These are phyloP conservation scores for Ophioceras dolichostomum DNA, from an alignment of 2,329 filamentous ascomycete genomes.

Conservation along the genomic window DNA sequence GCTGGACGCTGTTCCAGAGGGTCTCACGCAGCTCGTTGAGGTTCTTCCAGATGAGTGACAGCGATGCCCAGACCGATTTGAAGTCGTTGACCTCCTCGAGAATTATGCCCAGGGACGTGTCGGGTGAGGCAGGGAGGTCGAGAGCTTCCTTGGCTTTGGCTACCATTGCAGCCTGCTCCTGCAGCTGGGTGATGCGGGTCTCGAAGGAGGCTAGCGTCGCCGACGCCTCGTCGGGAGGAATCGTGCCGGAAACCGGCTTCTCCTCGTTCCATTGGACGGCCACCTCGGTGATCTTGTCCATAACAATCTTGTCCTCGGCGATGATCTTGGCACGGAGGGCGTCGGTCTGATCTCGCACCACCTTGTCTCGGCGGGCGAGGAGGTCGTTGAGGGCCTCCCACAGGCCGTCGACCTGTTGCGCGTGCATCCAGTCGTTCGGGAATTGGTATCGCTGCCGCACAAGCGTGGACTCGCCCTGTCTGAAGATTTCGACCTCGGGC, in stretches of 20 bases:
- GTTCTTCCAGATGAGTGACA: constrained; percentile 94
- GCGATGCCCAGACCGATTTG: constrained; percentile 92
- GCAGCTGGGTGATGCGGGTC: constrained; percentile 68
- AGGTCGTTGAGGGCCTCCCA: constrained; percentile 93
- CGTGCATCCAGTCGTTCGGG: constrained; percentile 84
- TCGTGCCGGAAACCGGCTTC: constrained; percentile 91
- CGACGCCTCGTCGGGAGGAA: constrained; percentile 80
- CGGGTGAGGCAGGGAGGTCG: constrained; percentile 68
- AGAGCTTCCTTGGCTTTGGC: constrained; percentile 94
- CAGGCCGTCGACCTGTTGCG: constrained; percentile 91
- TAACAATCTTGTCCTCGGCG: constrained; percentile 85
- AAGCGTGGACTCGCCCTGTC: constrained; percentile 87
- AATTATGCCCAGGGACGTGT: constrained; percentile 72
- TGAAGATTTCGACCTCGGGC: constrained; percentile 90
- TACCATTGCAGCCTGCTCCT: constrained; percentile 85
- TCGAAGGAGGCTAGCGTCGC: constrained; percentile 75
- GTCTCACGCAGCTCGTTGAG: constrained; percentile 87
- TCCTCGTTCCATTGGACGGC: constrained; percentile 86
- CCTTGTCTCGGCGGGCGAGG: constrained; percentile 80
- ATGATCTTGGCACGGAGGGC: constrained; percentile 88
- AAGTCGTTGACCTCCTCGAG: constrained; percentile 97
- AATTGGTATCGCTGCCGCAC: constrained; percentile 89
- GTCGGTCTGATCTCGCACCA: constrained; percentile 93
- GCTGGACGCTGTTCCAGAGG: constrained; percentile 91
- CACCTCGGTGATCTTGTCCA: constrained; percentile 76